Evolutionary conservation across 2,329 filamentous ascomycete species (phyloP), one percentile per base, ranked within the genome.

Genomic region (Cryphonectria naterciae): DNA sequence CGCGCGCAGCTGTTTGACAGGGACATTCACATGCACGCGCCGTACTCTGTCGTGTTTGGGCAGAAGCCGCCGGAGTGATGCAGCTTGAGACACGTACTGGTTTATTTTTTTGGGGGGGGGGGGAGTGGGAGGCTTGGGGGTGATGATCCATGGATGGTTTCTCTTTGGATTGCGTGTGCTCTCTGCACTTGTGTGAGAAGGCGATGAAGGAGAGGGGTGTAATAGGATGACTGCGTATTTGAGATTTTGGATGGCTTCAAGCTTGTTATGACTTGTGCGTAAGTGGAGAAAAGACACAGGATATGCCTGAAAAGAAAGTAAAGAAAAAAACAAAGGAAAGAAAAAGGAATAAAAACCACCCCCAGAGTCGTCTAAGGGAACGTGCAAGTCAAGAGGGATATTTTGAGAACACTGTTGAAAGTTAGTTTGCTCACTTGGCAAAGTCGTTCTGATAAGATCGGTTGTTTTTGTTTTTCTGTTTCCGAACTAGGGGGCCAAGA

Each of bases 21-120:
- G 25, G 75, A 74, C 5, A 76, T 81, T 2, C 84, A 85, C 74
- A 80, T 82, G 5, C 85, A 85, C 54, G 73, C 86, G 54, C 81
- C 83, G 58, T 80, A 80, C 32, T 79, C 80, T 52, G 80, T 84
- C 69, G 79, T 81, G 64, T 83, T 80, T 74, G 84, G 81, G 2
- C 83, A 86, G 72, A 86, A 85, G 74, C 79, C 78, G 39, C 35
- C n/a, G 39, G 37, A 46, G 39, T 49, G 46, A 49, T n/a, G 46
- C 15, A 43, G 41, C 41, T 6, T 17, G 41, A 43, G 41, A 43
- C 41, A 43, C 41, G 15, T 25, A 54, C 4, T 22, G 8, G 25
- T 19, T 15, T 13, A 32, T 28, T 13, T 39, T 11, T 39, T 39
- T 13, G 37, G 17, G 43, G 13, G 13, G 4, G 15, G 6, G 43